A percentile compares a stretch with the other conserved stretches of the same genome.
These are phyloP conservation scores for Priceomyces carsonii DNA, from an alignment of 805 yeast genomes.

Conservation along the genomic window DNA sequence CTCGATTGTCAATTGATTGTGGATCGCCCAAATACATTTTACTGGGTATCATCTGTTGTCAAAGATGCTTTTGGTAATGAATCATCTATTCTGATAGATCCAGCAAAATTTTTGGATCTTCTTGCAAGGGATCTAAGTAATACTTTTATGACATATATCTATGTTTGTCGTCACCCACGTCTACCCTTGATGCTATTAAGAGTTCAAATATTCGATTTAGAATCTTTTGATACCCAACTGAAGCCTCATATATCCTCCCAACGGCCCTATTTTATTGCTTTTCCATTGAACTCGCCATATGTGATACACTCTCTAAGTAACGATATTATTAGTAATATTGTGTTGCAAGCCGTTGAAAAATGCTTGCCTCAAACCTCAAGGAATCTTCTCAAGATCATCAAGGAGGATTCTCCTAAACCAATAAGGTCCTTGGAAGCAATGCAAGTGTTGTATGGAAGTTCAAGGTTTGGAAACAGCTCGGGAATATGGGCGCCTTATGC, in stretches of 20 bases:
- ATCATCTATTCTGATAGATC: conserved; percentile 43
- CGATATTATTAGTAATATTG: conserved; percentile 48
- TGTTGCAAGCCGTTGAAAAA: conserved; percentile 60
- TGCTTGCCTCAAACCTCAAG: conserved; percentile 49
- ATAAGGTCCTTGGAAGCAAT: conserved; percentile 52
- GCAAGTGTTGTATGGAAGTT: conserved; percentile 59
- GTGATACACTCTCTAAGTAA: conserved; percentile 55
- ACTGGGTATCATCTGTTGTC: conserved; percentile 52
- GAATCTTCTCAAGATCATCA: conserved; percentile 35
- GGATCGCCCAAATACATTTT: conserved; percentile 51
- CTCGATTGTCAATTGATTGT: conserved; percentile 66
- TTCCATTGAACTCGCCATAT: conserved; percentile 68
- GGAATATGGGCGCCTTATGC: conserved; percentile 81
- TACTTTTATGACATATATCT: conserved; percentile 63
- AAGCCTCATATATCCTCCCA: conserved; percentile 52
- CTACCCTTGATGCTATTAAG: conserved; percentile 62
- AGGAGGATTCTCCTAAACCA: conserved; percentile 39
- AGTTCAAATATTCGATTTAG: conserved; percentile 65
- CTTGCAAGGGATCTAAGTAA: conserved; percentile 49
- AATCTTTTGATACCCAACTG: conserved; percentile 13
- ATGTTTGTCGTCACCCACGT: conserved; percentile 64
- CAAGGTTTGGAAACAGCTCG: conserved; percentile 59
- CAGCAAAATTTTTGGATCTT: conserved; percentile 50
- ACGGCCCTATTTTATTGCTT: conserved; percentile 63
- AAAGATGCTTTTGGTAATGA: conserved; percentile 32